Conservation (phyloP, 768 basidiomycete species). For the Austroboletus festivus region DNA sequence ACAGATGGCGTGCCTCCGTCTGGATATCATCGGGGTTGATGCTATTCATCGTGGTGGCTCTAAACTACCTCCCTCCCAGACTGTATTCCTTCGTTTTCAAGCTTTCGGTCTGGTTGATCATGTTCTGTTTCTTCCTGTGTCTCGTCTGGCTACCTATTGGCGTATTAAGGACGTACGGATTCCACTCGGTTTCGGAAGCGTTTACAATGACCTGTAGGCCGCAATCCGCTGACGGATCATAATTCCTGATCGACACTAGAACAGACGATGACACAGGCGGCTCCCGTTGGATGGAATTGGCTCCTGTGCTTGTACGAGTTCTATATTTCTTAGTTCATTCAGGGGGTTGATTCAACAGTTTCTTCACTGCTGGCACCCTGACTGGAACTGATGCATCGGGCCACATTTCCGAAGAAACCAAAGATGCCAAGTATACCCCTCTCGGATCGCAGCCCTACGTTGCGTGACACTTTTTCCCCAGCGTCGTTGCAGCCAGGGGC, state of each 20-base stretch:
- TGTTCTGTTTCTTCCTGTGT: conserved; percentile 85
- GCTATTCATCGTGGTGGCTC: conserved; percentile 65
- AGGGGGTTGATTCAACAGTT: conserved; percentile 44
- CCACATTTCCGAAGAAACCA: conserved; percentile 86
- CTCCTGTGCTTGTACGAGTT: conserved; percentile 71
- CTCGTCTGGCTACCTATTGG: conserved; percentile 92
- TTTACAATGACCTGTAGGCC: conserved; percentile 75
- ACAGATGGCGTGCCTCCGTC: conserved; percentile 83
- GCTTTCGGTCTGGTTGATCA: conserved; percentile 67
- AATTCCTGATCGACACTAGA: neutral
- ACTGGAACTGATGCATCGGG: conserved; percentile 90
- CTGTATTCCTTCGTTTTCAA: conserved; percentile 76
- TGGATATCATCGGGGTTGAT: conserved; percentile 80
- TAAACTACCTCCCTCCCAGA: conserved; percentile 82
- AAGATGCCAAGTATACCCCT: conserved; percentile 58
- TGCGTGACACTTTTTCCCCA: conserved; percentile 28
- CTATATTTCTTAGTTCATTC: neutral
- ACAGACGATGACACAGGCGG: conserved; percentile 85
- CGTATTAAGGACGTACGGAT: conserved; percentile 85
- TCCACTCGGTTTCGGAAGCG: conserved; percentile 78
- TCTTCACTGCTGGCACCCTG: conserved; percentile 84
- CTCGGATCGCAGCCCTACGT: neutral
- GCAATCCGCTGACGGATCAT: conserved; percentile 26
- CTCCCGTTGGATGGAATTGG: conserved; percentile 89
- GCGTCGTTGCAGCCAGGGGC: conserved; percentile 77